These are phyloP conservation scores for Leccinellum rugosiceps DNA, from an alignment of 768 basidiomycete species.

Conservation along the genomic window DNA sequence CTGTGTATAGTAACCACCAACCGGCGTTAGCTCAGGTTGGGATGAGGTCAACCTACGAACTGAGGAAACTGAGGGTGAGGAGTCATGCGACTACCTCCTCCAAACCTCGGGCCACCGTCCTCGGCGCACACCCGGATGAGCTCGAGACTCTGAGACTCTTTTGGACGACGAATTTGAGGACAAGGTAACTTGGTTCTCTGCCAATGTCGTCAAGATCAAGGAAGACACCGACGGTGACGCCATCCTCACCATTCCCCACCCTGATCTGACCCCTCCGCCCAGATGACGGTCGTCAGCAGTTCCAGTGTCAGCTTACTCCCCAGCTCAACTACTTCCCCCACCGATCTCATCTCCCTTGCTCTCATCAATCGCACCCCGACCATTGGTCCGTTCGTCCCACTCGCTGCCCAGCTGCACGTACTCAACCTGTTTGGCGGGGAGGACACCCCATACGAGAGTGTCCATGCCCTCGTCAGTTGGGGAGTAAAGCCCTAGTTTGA, in stretches of 20 bases:
- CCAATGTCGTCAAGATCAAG: constrained; percentile 75
- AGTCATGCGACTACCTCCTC: too few species aligned
- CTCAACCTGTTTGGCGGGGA: constrained; percentile 88
- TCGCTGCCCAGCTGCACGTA: constrained; percentile 80
- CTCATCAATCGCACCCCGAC: constrained; percentile 90
- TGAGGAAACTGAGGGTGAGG: too few species aligned
- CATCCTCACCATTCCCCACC: not conserved
- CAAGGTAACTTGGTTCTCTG: constrained; percentile 70
- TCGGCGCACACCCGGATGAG: constrained; percentile 68
- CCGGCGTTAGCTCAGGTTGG: too few species aligned
- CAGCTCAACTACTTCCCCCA: constrained; percentile 74
- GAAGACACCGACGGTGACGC: constrained; percentile 70
- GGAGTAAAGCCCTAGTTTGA: constrained; percentile 99
- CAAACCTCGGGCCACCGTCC: too few species aligned
- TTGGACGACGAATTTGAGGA: constrained; percentile 78
- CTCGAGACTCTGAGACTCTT: constrained; percentile 59
- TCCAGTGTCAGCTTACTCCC: too few species aligned
- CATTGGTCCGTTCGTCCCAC: constrained; percentile 51
- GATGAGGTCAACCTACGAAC: too few species aligned
- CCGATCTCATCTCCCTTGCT: constrained; percentile 81
- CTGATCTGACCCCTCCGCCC: constrained; percentile 45
- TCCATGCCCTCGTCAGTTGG: constrained; percentile 56
- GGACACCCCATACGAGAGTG: constrained; percentile 47
- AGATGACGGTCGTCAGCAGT: too few species aligned
- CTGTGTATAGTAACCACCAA: too few species aligned